Evolutionary conservation across 805 yeast genomes (phyloP), one percentile per base, ranked within the genome.

Genomic region (Suhomyces faveliae): DNA sequence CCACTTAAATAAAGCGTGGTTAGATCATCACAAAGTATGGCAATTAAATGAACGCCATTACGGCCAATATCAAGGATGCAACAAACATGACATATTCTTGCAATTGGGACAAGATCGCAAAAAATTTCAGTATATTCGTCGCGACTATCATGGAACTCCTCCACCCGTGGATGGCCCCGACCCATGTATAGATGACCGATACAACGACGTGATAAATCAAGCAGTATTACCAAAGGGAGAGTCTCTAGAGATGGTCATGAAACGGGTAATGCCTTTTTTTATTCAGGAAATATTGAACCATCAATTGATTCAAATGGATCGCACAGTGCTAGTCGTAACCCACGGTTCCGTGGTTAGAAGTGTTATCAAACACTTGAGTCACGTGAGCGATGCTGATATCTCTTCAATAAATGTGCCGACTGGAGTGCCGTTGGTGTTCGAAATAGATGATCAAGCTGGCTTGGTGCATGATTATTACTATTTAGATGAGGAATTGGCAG

Each of bases 281-380:
- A 54, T 61, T 37, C 45, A 54, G 12, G 68, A 70, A 22, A 60
- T 72, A 8, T 53, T 68, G 24, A 50, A 52, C 15, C 52, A 55
- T 12, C 59, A 60, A 46, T 51, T 65, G 45, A 51, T 63, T 21
- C 51, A 52, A 27, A 49, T 51, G 15, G 55, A 64, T 46, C 60
- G 61, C 30, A 64, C 69, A 2, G 71, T 71, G 12, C 49, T 73
- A 13, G 58, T 73, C 12, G 76, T 71, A 11, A 70, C 77, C 9
- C 78, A 73, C 51, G 78, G 78, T 4, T 66, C 72, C 35, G 63
- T 71, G 12, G 76, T 70, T 10, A 62, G 78, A 47, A 66, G 73
- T 42, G 54, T 73, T 24, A 72, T 71, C 27, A 72, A 72, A 55
- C 63, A 68, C 44, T 60, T 73, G 24, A 61, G 61, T 40, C 57